phyloP scores from a whole-genome alignment of 2,329 filamentous ascomycete genomes.

The Alternaria infectoria region DNA sequence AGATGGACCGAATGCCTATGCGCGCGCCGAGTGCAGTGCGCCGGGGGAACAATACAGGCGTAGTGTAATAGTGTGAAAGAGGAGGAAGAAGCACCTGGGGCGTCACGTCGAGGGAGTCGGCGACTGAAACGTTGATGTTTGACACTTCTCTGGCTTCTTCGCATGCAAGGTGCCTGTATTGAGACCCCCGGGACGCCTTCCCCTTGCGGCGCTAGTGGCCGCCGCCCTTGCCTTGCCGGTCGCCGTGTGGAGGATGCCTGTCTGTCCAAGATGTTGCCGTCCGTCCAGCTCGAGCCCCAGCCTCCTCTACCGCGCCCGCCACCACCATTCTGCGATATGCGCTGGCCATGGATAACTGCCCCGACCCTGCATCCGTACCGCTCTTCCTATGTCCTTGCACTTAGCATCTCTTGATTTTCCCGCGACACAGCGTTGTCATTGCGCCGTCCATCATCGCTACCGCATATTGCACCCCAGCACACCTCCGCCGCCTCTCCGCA shows the following conservation, averaged over 20 bases:
- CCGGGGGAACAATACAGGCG: not conserved
- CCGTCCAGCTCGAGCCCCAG: constrained; percentile 8
- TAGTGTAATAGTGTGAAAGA: not conserved
- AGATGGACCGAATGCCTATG: not conserved
- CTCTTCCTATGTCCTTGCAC: constrained; percentile 25
- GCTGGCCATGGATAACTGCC: constrained; percentile 27
- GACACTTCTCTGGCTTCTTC: constrained; percentile 5
- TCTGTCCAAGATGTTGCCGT: not conserved
- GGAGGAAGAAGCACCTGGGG: not conserved
- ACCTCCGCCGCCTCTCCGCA: constrained; percentile 16
- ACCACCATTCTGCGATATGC: constrained; percentile 21
- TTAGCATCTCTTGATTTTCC: constrained; percentile 18
- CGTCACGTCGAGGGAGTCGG: not conserved
- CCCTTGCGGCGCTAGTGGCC: constrained; percentile 3
- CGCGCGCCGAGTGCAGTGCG: not conserved
- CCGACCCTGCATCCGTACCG: constrained; percentile 11
- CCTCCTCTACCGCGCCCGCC: constrained; percentile 14
- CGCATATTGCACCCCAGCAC: constrained; percentile 13
- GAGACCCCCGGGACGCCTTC: not conserved
- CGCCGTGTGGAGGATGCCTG: constrained; percentile 7
- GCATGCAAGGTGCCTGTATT: not conserved
- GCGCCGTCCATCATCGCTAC: constrained; percentile 8
- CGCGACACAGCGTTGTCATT: constrained; percentile 9
- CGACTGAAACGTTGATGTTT: constrained; percentile 12
- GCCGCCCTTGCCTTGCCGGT: not conserved